Conservation (phyloP, 2,329 filamentous ascomycete species). For the Verticillium albo-atrum region DNA sequence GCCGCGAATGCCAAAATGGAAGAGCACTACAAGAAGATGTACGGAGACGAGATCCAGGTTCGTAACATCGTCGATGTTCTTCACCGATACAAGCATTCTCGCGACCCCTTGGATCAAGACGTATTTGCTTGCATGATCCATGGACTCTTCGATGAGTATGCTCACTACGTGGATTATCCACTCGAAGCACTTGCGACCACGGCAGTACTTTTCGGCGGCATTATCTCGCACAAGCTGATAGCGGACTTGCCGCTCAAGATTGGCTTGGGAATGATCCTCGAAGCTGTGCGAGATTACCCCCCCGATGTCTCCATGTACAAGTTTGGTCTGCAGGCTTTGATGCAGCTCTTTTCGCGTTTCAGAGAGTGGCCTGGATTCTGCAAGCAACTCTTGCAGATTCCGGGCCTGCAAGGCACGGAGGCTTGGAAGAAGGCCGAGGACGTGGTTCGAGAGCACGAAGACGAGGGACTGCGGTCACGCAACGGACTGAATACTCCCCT, state of each 20-base stretch:
- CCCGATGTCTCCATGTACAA: constrained; percentile 94
- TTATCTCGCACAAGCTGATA: constrained; percentile 90
- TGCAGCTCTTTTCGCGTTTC: constrained; percentile 79
- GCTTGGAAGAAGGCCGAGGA: constrained; percentile 80
- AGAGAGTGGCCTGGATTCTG: constrained; percentile 96
- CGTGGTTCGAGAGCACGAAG: constrained; percentile 65
- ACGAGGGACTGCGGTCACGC: constrained; percentile 51
- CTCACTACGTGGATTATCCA: constrained; percentile 91
- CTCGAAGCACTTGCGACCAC: constrained; percentile 94
- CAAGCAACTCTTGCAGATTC: constrained; percentile 75
- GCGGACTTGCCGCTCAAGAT: constrained; percentile 88
- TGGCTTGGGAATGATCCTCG: constrained; percentile 95
- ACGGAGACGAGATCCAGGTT: constrained; percentile 83
- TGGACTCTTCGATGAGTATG: constrained; percentile 94
- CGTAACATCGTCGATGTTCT: constrained; percentile 81
- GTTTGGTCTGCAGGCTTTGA: constrained; percentile 90
- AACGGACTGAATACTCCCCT: constrained; percentile 40
- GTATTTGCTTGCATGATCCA: constrained; percentile 99
- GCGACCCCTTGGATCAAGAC: constrained; percentile 81
- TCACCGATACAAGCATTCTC: constrained; percentile 82
- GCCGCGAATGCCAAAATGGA: constrained; percentile 90
- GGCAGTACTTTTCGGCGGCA: constrained; percentile 91
- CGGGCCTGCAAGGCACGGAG: constrained; percentile 77
- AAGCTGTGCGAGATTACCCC: constrained; percentile 81
- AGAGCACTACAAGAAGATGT: constrained; percentile 97